Evolutionary conservation across 2,329 filamentous ascomycete genomes (phyloP).

Genomic region (Colletotrichum brevisporum): DNA sequence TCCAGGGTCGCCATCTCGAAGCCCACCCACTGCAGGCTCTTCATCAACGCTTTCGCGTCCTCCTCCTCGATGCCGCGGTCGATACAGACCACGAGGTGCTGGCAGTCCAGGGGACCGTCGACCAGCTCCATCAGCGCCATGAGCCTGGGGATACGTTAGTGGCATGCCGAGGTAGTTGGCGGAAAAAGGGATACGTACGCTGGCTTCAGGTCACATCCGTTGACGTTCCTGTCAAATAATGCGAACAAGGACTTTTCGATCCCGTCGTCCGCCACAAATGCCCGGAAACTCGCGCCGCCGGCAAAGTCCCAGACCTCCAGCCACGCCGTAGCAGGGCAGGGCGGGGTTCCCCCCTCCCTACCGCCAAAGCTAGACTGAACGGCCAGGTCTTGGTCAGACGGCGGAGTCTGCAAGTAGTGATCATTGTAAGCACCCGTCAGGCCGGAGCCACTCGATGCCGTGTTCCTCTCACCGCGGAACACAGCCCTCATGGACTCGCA

Average conservation of each 20-base stretch:
- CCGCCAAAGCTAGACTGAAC: conserved; percentile 46
- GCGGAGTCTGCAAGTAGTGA: conserved; percentile 63
- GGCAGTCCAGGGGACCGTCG: conserved; percentile 81
- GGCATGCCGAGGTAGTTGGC: no score
- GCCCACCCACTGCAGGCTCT: conserved; percentile 93
- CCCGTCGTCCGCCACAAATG: conserved; percentile 81
- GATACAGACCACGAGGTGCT: conserved; percentile 84
- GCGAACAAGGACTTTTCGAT: conserved; percentile 84
- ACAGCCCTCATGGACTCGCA: conserved; percentile 93
- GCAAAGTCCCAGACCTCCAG: conserved; percentile 89
- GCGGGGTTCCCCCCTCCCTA: conserved; percentile 27
- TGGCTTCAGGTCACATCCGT: conserved; percentile 86
- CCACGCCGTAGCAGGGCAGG: conserved; percentile 66
- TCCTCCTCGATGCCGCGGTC: conserved; percentile 77
- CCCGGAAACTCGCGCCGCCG: conserved; percentile 86
- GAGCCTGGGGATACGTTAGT: conserved; percentile 68
- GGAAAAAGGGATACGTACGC: conserved; percentile 72
- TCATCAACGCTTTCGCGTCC: conserved; percentile 77
- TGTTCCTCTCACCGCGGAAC: conserved; percentile 96
- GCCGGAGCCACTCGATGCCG: conserved; percentile 83
- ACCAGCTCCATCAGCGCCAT: conserved; percentile 93
- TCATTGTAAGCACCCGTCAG: conserved; percentile 80
- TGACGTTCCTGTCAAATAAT: conserved; percentile 82
- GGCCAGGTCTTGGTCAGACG: conserved; percentile 63
- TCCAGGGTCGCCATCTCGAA: conserved; percentile 88